These are phyloP conservation scores for Petunia secreta DNA, from an alignment of 257 asterid species.

Conservation along the genomic window DNA sequence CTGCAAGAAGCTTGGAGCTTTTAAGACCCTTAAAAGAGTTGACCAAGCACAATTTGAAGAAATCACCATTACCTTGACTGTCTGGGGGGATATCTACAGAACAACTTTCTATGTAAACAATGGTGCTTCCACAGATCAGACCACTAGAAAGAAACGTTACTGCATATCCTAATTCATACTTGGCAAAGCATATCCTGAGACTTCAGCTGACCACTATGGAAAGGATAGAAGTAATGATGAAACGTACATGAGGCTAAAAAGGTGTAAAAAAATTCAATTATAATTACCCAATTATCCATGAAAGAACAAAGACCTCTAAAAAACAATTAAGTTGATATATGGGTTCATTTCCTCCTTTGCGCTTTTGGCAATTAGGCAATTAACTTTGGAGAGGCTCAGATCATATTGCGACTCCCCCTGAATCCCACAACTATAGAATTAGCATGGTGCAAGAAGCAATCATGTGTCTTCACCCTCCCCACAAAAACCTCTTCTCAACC, in stretches of 20 bases:
- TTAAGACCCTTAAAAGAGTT: too few species aligned
- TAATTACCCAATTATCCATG: background rate
- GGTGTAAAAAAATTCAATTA: background rate
- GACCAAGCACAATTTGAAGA: too few species aligned
- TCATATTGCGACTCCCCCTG: background rate
- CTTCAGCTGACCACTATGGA: background rate
- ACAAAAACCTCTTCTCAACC: background rate
- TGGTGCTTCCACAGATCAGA: too few species aligned
- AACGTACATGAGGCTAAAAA: background rate
- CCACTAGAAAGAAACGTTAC: too few species aligned
- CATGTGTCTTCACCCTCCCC: background rate
- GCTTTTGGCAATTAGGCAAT: background rate
- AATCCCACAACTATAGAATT: conserved; percentile 1
- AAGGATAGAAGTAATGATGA: background rate
- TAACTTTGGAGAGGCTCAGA: background rate
- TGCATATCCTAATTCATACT: background rate
- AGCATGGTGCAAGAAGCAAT: background rate
- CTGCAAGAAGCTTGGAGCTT: too few species aligned
- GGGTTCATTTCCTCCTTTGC: background rate
- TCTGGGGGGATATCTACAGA: too few species aligned
- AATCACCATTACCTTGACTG: too few species aligned
- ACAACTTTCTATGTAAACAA: too few species aligned
- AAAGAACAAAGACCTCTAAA: conserved; percentile 1
- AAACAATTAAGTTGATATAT: background rate
- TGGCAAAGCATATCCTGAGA: background rate